These are phyloP conservation scores for Parmelia sp. DNA, from an alignment of 495 filamentous ascomycete genomes.

Conservation along the genomic window DNA sequence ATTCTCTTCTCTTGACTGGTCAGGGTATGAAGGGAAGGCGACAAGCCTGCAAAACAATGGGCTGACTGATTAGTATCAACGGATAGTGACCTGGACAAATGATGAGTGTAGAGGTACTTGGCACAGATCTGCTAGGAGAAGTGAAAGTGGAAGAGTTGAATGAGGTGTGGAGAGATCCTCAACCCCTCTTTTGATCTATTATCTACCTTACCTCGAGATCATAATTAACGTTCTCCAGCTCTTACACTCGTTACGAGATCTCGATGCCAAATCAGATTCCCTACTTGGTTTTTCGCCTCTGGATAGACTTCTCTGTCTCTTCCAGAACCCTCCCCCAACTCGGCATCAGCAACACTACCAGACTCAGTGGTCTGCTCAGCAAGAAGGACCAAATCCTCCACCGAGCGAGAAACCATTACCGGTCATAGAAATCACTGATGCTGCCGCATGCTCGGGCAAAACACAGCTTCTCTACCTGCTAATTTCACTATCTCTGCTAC, in stretches of 20 bases:
- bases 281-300: conserved; percentile 41
- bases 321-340: conserved; percentile 29
- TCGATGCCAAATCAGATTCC: conserved; percentile 16
- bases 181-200: not conserved
- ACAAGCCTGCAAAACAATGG: not conserved
- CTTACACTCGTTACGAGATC: conserved; percentile 42
- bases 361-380: conserved; percentile 9
- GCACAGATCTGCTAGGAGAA: conserved; percentile 58
- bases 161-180: conserved; percentile 47
- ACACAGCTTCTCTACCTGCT: conserved; percentile 66
- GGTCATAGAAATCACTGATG: conserved; percentile 54
- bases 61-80: not conserved
- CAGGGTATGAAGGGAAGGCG: not conserved
- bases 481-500: conserved; percentile 52
- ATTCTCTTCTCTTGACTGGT: not conserved
- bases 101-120: conserved; percentile 45
- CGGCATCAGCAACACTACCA: conserved; percentile 19
- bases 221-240: conserved; percentile 31
- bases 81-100: not conserved
- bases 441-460: conserved; percentile 51
- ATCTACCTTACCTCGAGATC: not conserved
- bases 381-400: conserved; percentile 2
- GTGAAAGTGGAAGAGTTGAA: conserved; percentile 58
- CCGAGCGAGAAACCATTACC: conserved; percentile 29
- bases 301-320: conserved; percentile 45